A percentile compares a stretch with the other conserved stretches of the same genome.
phyloP scores from a whole-genome alignment of 257 asterid species.

The Marsdenia floribunda region DNA sequence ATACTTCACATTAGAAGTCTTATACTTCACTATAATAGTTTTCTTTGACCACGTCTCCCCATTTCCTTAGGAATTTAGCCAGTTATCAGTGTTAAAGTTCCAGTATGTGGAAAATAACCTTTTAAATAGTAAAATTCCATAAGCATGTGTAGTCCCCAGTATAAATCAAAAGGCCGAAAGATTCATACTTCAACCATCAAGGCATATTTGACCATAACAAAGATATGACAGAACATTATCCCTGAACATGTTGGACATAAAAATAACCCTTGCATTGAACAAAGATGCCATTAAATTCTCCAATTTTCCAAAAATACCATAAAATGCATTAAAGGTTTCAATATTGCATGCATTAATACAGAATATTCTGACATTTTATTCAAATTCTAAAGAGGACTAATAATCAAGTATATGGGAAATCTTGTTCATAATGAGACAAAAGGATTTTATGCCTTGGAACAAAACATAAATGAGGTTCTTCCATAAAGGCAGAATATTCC shows the following conservation, averaged over 20 bases:
- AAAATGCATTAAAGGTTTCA: not conserved
- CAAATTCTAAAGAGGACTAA: not conserved
- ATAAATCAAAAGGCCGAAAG: not conserved
- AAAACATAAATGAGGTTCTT: not conserved
- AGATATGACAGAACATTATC: not conserved
- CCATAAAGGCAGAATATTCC: not conserved
- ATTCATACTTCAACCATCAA: not conserved
- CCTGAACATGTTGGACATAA: not conserved
- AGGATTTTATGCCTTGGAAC: not conserved
- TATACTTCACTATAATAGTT: not conserved
- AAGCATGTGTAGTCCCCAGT: not conserved
- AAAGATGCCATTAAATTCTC: not conserved
- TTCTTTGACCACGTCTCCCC: not conserved
- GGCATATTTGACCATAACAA: not conserved
- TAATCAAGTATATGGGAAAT: not conserved
- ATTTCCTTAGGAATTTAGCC: slow-evolving; percentile 3
- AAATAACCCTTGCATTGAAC: not conserved
- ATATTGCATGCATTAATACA: not conserved
- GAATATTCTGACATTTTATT: not conserved
- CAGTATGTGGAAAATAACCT: not conserved
- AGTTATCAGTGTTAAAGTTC: not conserved
- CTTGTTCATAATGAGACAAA: not conserved
- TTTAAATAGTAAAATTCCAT: not conserved
- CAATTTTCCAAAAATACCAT: not conserved
- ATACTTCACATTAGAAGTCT: not conserved